Evolutionary conservation across 495 filamentous ascomycete species (phyloP).

Genomic region (Durotheca rogersii): DNA sequence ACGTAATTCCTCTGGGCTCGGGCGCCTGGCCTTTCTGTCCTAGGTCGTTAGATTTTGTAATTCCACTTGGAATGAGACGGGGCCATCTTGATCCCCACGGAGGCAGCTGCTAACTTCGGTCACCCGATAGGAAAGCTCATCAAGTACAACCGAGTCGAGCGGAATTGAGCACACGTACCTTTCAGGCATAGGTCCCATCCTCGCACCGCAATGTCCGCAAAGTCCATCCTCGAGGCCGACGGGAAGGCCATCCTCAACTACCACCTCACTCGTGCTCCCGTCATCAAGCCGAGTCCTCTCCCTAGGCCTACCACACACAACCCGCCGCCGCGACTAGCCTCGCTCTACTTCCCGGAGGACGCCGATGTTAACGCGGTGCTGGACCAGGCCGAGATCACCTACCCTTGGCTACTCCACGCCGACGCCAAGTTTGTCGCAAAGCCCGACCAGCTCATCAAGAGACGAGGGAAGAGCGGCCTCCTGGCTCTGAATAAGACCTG

Average conservation of each 20-base stretch:
- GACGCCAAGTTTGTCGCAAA: constrained; percentile 96
- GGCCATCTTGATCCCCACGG: not conserved
- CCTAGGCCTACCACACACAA: constrained; percentile 86
- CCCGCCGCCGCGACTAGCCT: constrained; percentile 83
- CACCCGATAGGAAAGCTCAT: constrained; percentile 13
- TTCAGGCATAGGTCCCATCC: constrained; percentile 9
- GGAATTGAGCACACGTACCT: constrained; percentile 30
- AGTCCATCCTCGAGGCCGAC: constrained; percentile 97
- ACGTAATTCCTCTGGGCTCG: no score
- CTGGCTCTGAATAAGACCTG: constrained; percentile 97
- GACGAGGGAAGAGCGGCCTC: constrained; percentile 96
- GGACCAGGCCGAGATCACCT: constrained; percentile 90
- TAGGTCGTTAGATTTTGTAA: no score
- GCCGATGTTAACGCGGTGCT: constrained; percentile 79
- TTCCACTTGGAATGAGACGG: constrained; percentile 10
- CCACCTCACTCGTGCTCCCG: constrained; percentile 96
- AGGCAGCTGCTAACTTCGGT: constrained; percentile 16
- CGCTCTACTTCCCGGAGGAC: constrained; percentile 90
- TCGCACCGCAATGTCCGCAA: constrained; percentile 82
- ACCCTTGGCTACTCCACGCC: constrained; percentile 83
- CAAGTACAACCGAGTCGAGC: constrained; percentile 18
- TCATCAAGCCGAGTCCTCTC: constrained; percentile 97
- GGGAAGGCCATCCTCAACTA: constrained; percentile 99
- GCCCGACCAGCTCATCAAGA: constrained; percentile 99
- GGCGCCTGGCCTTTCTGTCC: no score